Percentiles rank a stretch among this genome's conserved stretches.
These are phyloP conservation scores for Picea abies DNA, from an alignment of 83 land plant species.

Conservation along the genomic window DNA sequence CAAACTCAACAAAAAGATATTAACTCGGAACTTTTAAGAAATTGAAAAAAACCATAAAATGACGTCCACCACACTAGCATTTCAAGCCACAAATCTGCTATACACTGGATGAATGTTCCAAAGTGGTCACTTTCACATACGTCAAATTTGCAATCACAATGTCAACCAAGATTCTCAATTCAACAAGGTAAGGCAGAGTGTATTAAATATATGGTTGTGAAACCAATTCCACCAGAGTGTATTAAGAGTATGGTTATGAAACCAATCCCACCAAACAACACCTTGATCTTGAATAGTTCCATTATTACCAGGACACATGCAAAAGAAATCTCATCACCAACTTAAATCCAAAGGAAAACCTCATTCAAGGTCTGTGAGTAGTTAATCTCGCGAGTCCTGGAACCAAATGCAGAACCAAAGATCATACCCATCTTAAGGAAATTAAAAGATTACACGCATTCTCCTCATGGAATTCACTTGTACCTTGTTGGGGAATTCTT, in stretches of 20 bases:
- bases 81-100: constrained; percentile 52
- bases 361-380: too few species aligned
- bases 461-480: too few species aligned
- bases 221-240: constrained; percentile 10
- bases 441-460: too few species aligned
- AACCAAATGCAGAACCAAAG: too few species aligned
- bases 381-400: too few species aligned
- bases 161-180: constrained; percentile 58
- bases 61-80: not conserved
- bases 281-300: not conserved
- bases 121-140: constrained; percentile 60
- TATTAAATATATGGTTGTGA: constrained; percentile 43
- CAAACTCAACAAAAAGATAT: too few species aligned
- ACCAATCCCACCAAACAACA: not conserved
- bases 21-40: too few species aligned
- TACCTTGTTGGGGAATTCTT: too few species aligned
- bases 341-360: not conserved
- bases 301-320: not conserved
- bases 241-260: not conserved
- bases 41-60: too few species aligned
- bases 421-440: too few species aligned
- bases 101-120: constrained; percentile 96
- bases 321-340: not conserved
- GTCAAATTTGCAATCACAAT: constrained; percentile 72
- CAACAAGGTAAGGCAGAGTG: constrained; percentile 71